Base-by-base conservation (phyloP, 225 moss, liverwort and hornwort species). In the Pseudoscleropodium purum region DNA sequence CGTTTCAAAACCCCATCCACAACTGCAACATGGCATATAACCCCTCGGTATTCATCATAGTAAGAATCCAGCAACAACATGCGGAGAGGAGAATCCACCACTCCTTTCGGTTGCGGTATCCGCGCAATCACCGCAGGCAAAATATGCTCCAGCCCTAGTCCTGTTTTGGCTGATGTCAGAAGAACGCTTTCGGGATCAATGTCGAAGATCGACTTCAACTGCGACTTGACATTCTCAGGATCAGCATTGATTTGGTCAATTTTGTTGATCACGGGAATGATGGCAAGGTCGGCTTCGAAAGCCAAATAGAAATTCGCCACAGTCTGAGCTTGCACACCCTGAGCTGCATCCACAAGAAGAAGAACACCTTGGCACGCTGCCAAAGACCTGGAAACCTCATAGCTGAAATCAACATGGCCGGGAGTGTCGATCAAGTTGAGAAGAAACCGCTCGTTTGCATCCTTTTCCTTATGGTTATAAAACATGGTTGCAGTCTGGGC, bases 301-400 rank as follows among this genome's bases (percentile, higher is more conserved):
- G 98, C 98, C 75, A 99, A 62, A 75, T 94, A 99, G 83, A 99
- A 97, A 76, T 99, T 99, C 31, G 98, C 98, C 21, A 99, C 97
- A 18, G 98, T 99, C 87, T 99, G 98, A 18, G 98, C 98, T 92
- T 99, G 97, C 75, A 99, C 96, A 15, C 98, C 98, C 91, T 99
- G 98, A 31, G 96, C 95, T 37, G 98, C 98, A 85, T 99, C 98
- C 84, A 99, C 97, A 25, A 99, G 96, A 26, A 99, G 96, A 64
- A 99, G 96, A 13, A 97, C 98, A 34, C 98, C 98, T 91, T 99
- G 97, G 87, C 98, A 99, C 45, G 98, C 98, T 75, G 98, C 98
- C 70, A 99, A 92, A 37, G 98, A 99, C 81, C 98, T 92, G 65
- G 97, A 97, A 64, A 99, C 98, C 91, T 99, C 97, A 64, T 99